Conservation (phyloP, 495 filamentous ascomycete genomes). For the Podospora bellae-mahoneyi region DNA sequence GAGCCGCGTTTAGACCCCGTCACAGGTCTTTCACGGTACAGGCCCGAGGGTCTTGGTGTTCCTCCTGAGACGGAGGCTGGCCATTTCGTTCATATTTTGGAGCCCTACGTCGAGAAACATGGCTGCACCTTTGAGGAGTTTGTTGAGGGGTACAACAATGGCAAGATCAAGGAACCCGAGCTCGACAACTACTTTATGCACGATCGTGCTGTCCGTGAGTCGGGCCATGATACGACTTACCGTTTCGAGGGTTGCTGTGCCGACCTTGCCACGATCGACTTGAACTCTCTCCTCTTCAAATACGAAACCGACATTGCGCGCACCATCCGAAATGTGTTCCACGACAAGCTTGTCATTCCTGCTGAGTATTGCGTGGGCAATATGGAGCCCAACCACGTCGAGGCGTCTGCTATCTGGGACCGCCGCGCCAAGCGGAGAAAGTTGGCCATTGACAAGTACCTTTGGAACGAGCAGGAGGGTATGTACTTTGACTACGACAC, state of each 20-base stretch:
- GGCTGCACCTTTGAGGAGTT: conserved; percentile 76
- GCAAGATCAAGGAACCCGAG: conserved; percentile 74
- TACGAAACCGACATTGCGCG: conserved; percentile 89
- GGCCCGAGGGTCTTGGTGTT: conserved; percentile 83
- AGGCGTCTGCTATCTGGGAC: conserved; percentile 85
- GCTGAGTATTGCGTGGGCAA: conserved; percentile 65
- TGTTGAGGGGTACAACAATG: conserved; percentile 78
- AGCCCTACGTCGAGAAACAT: conserved; percentile 83
- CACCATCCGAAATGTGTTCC: conserved; percentile 76
- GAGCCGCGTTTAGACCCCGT: conserved; percentile 73
- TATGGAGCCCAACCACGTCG: conserved; percentile 58
- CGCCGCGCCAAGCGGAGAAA: conserved; percentile 77
- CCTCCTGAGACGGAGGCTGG: conserved; percentile 90
- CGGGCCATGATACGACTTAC: conserved; percentile 95
- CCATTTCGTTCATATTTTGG: conserved; percentile 83
- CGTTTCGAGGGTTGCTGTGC: conserved; percentile 84
- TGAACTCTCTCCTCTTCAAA: conserved; percentile 92
- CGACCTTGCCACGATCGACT: conserved; percentile 86
- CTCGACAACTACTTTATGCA: conserved; percentile 94
- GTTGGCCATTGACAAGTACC: conserved; percentile 75
- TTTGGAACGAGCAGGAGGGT: conserved; percentile 85
- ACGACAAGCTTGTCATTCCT: conserved; percentile 73
- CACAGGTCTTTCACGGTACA: conserved; percentile 85
- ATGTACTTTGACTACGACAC: conserved; percentile 98
- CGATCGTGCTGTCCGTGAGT: conserved; percentile 90